These are phyloP conservation scores for Lepidopterella palustris DNA, from an alignment of 495 filamentous ascomycete species.

Conservation along the genomic window DNA sequence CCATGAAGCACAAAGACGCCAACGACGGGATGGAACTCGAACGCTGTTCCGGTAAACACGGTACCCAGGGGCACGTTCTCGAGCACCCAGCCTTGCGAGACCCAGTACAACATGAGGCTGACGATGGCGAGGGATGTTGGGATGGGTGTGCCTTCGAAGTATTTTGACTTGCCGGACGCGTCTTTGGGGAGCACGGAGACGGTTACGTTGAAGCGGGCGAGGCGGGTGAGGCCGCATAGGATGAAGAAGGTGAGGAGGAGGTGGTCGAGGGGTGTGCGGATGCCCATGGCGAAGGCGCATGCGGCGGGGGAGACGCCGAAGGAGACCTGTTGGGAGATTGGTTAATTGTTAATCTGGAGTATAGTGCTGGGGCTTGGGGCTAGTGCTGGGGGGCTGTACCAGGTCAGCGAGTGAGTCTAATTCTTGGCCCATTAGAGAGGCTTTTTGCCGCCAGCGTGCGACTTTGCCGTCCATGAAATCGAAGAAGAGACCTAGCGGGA, in stretches of 20 bases:
- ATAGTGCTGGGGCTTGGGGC: not conserved
- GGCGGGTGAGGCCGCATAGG: constrained; percentile 85
- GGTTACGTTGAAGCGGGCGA: constrained; percentile 97
- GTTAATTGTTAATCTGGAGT: not conserved
- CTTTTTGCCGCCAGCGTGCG: constrained; percentile 91
- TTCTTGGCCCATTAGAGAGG: constrained; percentile 95
- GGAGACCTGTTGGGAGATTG: constrained; percentile 60
- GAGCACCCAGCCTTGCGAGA: constrained; percentile 69
- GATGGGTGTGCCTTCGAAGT: constrained; percentile 96
- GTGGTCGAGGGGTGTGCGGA: constrained; percentile 82
- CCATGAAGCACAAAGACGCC: constrained; percentile 77
- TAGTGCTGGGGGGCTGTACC: constrained; percentile 53
- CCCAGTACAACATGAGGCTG: constrained; percentile 83
- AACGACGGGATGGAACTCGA: constrained; percentile 85
- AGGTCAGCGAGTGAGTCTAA: constrained; percentile 95
- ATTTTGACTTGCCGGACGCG: constrained; percentile 77
- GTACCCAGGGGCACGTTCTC: constrained; percentile 67
- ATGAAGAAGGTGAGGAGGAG: constrained; percentile 83
- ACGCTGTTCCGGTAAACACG: constrained; percentile 53
- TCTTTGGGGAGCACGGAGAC: constrained; percentile 84
- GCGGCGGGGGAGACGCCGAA: constrained; percentile 88
- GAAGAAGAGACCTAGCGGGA: constrained; percentile 94
- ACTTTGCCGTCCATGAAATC: constrained; percentile 98
- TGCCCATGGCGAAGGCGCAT: constrained; percentile 80
- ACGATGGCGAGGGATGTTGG: constrained; percentile 80